Base-by-base conservation (phyloP, 2,329 filamentous ascomycete genomes). In the Mycogone perniciosa region DNA sequence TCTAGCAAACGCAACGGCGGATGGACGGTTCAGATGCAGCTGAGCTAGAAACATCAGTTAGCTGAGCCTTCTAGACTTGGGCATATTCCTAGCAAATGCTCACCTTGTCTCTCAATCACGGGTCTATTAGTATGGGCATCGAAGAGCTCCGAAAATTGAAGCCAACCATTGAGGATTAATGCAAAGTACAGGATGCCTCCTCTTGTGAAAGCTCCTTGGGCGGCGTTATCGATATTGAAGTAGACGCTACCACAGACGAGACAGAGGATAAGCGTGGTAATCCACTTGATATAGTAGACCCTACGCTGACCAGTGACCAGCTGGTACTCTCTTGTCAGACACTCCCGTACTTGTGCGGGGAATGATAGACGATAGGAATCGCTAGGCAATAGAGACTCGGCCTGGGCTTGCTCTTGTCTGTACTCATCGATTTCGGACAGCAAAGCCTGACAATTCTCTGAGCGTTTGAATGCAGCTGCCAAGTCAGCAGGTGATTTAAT, bases 1-100 rank as follows among this genome's bases (percentile, higher is more conserved):
- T 2, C 76, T 71, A 30, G 79, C 79, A 3, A 83, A 65, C 2
- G 74, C 73, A 54, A 82, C 77, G 27, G 77, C 76, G 7, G 72
- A 74, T 0, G 78, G 77, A 0, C 76, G 41, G 11, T 44, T 39
- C n/a, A 39, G 37, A 39, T 39, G 37, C 37, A 39, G 37, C 26
- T 26, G n/a, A 39, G 37, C 37, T 39, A 39, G 6, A 20, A 7
- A 20, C 5, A 20, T 20, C 20, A 20, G 20, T 20, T 20, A 20
- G 20, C 20, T 20, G 20, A 20, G 20, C 20, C 20, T 20, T 20
- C 20, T 20, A 20, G 20, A 20, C 20, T 20, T 20, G 3, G 20
- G 20, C 20, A 20, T 20, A 20, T 20, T 20, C 20, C 20, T 20
- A 20, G 20, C 20, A 20, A 20, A 20, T 20, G 20, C 20, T 20